These are phyloP conservation scores for Paraphysoderma sedebokerense DNA, from an alignment of 371 early-diverging fungal genomes.

Conservation along the genomic window DNA sequence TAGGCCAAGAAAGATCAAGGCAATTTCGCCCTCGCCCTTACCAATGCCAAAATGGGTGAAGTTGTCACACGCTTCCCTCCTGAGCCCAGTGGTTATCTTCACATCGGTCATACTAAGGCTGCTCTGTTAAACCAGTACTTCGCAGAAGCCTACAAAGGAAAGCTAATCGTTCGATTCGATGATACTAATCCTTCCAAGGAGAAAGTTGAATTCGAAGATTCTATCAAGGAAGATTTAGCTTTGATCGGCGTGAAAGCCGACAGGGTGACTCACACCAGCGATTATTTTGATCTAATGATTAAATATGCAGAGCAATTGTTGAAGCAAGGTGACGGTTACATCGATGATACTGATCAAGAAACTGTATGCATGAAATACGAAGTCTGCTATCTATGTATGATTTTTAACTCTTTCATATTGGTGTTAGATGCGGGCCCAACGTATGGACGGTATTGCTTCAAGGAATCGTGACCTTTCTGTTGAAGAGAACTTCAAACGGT, in stretches of 20 bases:
- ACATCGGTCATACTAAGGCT: slow-evolving; percentile 99
- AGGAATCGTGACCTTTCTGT: slow-evolving; percentile 69
- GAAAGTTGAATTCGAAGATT: slow-evolving; percentile 84
- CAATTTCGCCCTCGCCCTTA: slow-evolving; percentile 78
- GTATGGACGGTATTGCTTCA: slow-evolving; percentile 78
- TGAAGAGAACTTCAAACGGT: slow-evolving; percentile 82
- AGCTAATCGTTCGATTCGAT: slow-evolving; percentile 95
- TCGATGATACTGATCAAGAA: slow-evolving; percentile 87
- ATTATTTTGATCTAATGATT: slow-evolving; percentile 85
- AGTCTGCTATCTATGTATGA: neutral
- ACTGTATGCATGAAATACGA: slow-evolving; percentile 18
- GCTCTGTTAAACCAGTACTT: slow-evolving; percentile 96
- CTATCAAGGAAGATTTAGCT: slow-evolving; percentile 81
- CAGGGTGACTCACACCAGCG: slow-evolving; percentile 78
- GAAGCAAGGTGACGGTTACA: slow-evolving; percentile 87
- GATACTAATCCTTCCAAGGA: slow-evolving; percentile 99
- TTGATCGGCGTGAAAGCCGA: slow-evolving; percentile 77
- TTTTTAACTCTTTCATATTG: neutral
- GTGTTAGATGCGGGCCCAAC: slow-evolving; percentile 77
- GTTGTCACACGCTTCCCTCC: slow-evolving; percentile 98
- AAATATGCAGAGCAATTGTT: slow-evolving; percentile 77
- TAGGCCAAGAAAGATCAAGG: slow-evolving; percentile 64
- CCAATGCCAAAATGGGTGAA: slow-evolving; percentile 60
- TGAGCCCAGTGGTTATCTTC: slow-evolving; percentile 96
- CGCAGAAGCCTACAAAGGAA: slow-evolving; percentile 83